phyloP scores from a whole-genome alignment of 2,329 filamentous ascomycete species.

The Arachnomyces sp. region DNA sequence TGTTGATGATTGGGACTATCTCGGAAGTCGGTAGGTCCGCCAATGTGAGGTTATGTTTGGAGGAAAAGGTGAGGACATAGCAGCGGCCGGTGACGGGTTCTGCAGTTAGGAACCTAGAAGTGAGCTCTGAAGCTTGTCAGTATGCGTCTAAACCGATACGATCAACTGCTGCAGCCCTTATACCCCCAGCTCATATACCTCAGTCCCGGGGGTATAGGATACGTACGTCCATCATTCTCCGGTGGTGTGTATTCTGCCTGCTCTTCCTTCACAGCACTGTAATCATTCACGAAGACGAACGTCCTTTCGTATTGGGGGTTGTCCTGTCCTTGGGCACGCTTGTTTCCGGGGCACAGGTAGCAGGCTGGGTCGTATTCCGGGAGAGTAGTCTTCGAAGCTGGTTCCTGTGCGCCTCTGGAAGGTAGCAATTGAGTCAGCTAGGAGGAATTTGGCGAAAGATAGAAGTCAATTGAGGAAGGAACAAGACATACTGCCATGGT shows the following conservation, averaged over 20 bases:
- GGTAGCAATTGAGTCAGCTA: not conserved
- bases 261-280: conserved; percentile 88
- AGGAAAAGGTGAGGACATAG: conserved; percentile 92
- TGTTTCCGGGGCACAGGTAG: conserved; percentile 89
- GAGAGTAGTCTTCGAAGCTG: conserved; percentile 56
- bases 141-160: not conserved
- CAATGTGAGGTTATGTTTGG: conserved; percentile 81
- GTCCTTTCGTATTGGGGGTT: conserved; percentile 84
- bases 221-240: conserved; percentile 42
- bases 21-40: conserved; percentile 73
- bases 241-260: conserved; percentile 66
- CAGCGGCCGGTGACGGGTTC: conserved; percentile 88
- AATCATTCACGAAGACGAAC: conserved; percentile 96
- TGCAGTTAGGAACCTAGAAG: conserved; percentile 68
- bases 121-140: conserved; percentile 47
- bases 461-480: not conserved
- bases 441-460: not conserved
- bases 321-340: conserved; percentile 72
- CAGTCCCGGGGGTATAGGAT: not conserved
- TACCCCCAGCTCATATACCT: not conserved
- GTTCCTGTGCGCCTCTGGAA: conserved; percentile 66
- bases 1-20: conserved; percentile 74
- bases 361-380: conserved; percentile 85
- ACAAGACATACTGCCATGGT: conserved; percentile 78
- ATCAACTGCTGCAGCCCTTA: conserved; percentile 3